Evolutionary conservation across 139 green algal genomes (phyloP).

Genomic region (Pleodorina starrii): DNA sequence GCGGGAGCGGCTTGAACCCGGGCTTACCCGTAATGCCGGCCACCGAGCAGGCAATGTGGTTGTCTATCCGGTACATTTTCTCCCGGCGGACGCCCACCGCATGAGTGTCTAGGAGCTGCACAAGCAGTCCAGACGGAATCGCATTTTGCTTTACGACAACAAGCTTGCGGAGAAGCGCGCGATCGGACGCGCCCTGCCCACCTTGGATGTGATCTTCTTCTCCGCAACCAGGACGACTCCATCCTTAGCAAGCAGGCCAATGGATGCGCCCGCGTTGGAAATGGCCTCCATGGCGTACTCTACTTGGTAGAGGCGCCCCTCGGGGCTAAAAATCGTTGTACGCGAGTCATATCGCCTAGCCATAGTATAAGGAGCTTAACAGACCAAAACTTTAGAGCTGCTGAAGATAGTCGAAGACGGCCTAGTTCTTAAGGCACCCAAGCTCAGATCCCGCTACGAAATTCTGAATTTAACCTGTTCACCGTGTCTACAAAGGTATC

Average conservation of each 20-base stretch:
- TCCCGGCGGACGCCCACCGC: conserved; percentile 93
- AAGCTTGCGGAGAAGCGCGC: neutral
- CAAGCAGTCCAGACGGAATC: neutral
- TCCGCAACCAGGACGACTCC: conserved; percentile 97
- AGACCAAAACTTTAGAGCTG: too few relatives aligned
- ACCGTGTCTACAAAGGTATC: too few relatives aligned
- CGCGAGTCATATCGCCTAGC: conserved; percentile 93
- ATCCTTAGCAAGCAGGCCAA: conserved; percentile 93
- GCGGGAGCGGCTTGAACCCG: neutral
- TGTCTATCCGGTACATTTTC: conserved; percentile 99
- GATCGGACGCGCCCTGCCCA: conserved; percentile 42
- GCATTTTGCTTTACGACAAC: neutral
- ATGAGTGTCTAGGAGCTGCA: conserved; percentile 91
- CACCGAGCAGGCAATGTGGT: conserved; percentile 96
- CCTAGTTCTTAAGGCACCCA: too few relatives aligned
- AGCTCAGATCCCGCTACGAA: too few relatives aligned
- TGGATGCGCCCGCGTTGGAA: conserved; percentile 93
- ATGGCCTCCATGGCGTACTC: conserved; percentile 99
- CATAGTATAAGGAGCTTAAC: conserved; percentile 53
- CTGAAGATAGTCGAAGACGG: too few relatives aligned
- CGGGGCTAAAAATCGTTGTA: conserved; percentile 98
- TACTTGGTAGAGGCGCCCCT: conserved; percentile 96
- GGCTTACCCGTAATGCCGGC: conserved; percentile 94
- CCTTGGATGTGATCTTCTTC: conserved; percentile 99
- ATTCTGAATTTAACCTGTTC: too few relatives aligned